Base-by-base conservation (phyloP, 805 yeast species). In the Yarrowia sp. region DNA sequence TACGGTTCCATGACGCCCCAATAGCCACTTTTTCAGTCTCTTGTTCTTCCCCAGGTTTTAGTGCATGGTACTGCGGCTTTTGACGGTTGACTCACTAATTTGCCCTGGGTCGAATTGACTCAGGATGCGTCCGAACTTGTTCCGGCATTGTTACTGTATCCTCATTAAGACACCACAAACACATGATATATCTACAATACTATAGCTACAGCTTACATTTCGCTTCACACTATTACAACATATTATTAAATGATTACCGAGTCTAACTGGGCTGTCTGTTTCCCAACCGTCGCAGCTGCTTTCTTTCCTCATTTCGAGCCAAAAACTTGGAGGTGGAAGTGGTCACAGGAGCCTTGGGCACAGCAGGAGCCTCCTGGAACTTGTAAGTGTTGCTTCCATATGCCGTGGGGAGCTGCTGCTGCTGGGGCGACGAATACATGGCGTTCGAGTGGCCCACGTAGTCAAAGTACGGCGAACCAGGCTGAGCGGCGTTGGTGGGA, bases 251-350 rank as follows among this genome's bases (percentile, higher is more conserved):
- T 53, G 59, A 56, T 40, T 40, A 19, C 48, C 36, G 15, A 15
- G 26, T 35, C 65, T 59, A 59, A 35, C 65, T 59, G 11, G 65
- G 65, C 65, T 59, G 65, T 35, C 65, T 26, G 56, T 63, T 46
- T n/a, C 67, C 67, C 43, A 48, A 22, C 14, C 67, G 55, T 16
- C 67, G 43, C 45, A 63, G 38, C 22, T 63, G 67, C 67, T 63
- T 63, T 12, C 67, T 36, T 48, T 63, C 67, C 48, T 63, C 67
- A 40, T 63, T 63, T 5, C 67, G 56, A 4, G 67, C 67, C 46
- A 63, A n/a, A 26, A 63, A 63, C 67, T 48, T 63, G 67, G 67
- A 63, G 3, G 67, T 63, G 56, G 56, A n/a, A 12, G 56, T 48
- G 8, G 67, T 63, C 48, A 63, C 67, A 38, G 67, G 67, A n/a